phyloP scores from a whole-genome alignment of 495 filamentous ascomycete species.

The Opeltia flavorubescens region DNA sequence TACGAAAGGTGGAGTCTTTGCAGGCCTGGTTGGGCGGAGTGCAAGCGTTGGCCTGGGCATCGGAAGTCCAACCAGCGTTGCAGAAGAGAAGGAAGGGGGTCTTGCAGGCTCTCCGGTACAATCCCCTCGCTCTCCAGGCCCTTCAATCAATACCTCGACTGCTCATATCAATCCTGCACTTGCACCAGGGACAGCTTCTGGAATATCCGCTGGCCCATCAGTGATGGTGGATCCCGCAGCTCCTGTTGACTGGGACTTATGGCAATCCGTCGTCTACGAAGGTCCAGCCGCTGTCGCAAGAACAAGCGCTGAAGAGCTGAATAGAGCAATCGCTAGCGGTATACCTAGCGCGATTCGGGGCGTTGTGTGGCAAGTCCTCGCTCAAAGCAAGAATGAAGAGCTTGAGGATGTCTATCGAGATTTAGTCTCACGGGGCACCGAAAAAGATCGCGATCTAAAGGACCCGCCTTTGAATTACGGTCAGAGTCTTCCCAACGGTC shows the following conservation, averaged over 20 bases:
- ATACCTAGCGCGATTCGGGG: conserved; percentile 91
- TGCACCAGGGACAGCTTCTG: conserved; percentile 71
- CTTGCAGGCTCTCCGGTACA: conserved; percentile 14
- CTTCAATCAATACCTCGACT: conserved; percentile 34
- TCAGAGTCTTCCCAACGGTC: conserved; percentile 20
- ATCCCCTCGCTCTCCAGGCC: conserved; percentile 23
- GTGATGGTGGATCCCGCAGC: conserved; percentile 44
- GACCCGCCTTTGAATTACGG: conserved; percentile 19
- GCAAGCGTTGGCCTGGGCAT: conserved; percentile 37
- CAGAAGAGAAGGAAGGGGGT: conserved; percentile 38
- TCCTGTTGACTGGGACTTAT: conserved; percentile 91
- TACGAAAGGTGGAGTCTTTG: conserved; percentile 22
- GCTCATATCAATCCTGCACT: conserved; percentile 42
- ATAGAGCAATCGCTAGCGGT: conserved; percentile 77
- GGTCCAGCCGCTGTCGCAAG: conserved; percentile 74
- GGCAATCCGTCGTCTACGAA: conserved; percentile 90
- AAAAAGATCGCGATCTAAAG: conserved; percentile 50
- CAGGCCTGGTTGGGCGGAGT: conserved; percentile 27
- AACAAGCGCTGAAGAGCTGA: conserved; percentile 76
- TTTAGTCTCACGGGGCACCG: conserved; percentile 64
- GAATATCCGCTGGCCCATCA: conserved; percentile 56
- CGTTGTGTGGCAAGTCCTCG: conserved; percentile 94
- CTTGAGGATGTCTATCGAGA: conserved; percentile 80
- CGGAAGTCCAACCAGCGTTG: conserved; percentile 37
- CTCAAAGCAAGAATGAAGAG: conserved; percentile 83